Base-by-base conservation (phyloP, 2,329 filamentous ascomycete genomes). In the Penicillium frequentans region DNA sequence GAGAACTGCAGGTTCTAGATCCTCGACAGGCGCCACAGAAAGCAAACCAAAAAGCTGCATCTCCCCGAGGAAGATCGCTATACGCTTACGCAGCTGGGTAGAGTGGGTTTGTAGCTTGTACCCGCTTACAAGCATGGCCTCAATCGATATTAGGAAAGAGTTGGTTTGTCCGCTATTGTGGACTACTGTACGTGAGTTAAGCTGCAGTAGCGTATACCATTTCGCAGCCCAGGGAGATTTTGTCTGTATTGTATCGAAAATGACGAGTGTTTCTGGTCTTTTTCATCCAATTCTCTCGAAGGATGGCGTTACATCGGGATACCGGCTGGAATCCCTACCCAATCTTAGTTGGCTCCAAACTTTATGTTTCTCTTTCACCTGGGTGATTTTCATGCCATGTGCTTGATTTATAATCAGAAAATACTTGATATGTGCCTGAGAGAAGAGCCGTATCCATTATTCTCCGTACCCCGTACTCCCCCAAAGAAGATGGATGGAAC, bases 11-110 rank as follows among this genome's bases (percentile, higher is more conserved):
- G 24, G 54, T 42, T 48, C 49, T 53, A 46, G 27, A 53, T 52
- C 24, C n/a, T n/a, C 16, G 31, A 48, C 29, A 54, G 45, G 26
- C 45, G 57, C 57, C 49, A 56, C 56, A 49, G 49, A 52, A 16
- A 16, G 48, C 51, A 26, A 52, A 45, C 44, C 51, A 37, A 37
- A 31, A 42, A 29, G 42, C 49, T 42, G 35, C 37, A 49, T 21
- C 11, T 7, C 31, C 6, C 27, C 46, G 27, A 21, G 31, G 26
- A 8, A 9, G 48, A 50, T 50, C 48, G 19, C 16, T 21, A 42
- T 37, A n/a, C 6, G n/a, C 27, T 29, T 29, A 29, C 27, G 9
- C 10, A 29, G 27, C 2, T n/a, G 35, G n/a, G 10, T 19, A 10
- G 35, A 39, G n/a, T 39, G 35, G 19, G 11, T 11, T 3, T 21